Evolutionary conservation across 2,329 filamentous ascomycete species (phyloP), one percentile per base, ranked within the genome.

Genomic region (Fusarium marasasianum): DNA sequence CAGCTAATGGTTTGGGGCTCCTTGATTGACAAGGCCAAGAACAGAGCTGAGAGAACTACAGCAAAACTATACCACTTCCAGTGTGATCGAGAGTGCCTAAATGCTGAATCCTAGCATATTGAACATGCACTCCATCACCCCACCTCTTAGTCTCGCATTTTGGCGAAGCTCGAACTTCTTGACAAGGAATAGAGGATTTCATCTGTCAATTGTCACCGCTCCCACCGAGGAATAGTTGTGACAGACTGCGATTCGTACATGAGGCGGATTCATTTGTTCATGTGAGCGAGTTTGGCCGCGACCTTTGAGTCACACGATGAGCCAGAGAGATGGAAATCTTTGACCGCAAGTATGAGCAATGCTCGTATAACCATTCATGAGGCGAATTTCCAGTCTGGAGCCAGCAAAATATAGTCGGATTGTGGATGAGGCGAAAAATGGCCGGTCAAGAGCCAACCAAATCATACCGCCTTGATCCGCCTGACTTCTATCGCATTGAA

Each of bases 71-170:
- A 50, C 70, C 67, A 63, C 67, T 69, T 61, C 43, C 66, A 69
- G 67, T 74, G 75, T 78, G 77, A 78, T 73, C 69, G 71, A 75
- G 71, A 66, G 59, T 74, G 76, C 73, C 59, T 72, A 64, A 75
- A 79, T 75, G 43, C 70, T 29, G 74, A 71, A 78, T 76, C 67
- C 70, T 64, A 66, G 71, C 57, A 71, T 75, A 43, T 31, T 38
- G 33, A 31, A 76, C 69, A 70, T 37, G 75, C 70, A 70, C 56
- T 66, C 63, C 64, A 67, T 44, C 61, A 72, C 75, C 58, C 69
- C 63, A 64, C 70, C 48, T 69, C 66, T 58, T 54, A 50, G 38
- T 43, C 44, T 66, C 65, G 64, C 35, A 57, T 53, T 33, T 43
- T 63, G 55, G 54, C 55, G 64, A 74, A 63, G 56, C 41, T 72